These are phyloP conservation scores for Trichoderma semiorbis DNA, from an alignment of 2,329 filamentous ascomycete genomes.

Conservation along the genomic window DNA sequence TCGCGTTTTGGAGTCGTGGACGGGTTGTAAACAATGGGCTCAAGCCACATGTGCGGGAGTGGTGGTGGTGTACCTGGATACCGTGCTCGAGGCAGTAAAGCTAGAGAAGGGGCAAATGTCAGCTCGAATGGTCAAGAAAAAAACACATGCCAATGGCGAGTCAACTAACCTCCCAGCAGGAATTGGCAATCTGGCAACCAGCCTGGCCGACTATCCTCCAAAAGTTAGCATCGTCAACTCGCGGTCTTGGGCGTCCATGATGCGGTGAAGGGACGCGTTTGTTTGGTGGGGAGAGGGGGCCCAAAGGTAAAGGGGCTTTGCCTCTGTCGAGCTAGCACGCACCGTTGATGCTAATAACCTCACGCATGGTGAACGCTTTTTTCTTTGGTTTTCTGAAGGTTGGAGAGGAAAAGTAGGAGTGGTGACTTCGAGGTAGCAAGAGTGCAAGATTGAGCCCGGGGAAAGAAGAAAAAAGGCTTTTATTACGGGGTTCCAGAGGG, in stretches of 20 bases:
- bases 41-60: conserved; percentile 13
- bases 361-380: conserved; percentile 74
- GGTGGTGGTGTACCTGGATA: conserved; percentile 70
- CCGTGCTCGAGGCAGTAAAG: conserved; percentile 99
- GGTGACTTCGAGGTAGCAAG: conserved; percentile 28
- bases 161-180: conserved; percentile 96
- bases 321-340: conserved; percentile 37
- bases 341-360: conserved; percentile 99
- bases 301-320: conserved; percentile 23
- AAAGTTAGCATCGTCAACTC: conserved; percentile 46
- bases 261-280: conserved; percentile 40
- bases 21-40: conserved; percentile 15
- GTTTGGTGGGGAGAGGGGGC: conserved; percentile 29
- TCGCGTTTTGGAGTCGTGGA: not conserved
- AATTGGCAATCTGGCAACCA: conserved; percentile 99
- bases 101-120: conserved; percentile 49
- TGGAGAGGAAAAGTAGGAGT: conserved; percentile 27
- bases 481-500: conserved; percentile 20
- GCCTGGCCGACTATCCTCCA: conserved; percentile 86
- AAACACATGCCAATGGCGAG: not conserved
- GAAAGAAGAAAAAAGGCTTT: conserved; percentile 28
- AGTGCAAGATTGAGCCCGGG: conserved; percentile 24
- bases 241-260: conserved; percentile 22
- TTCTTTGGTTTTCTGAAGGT: conserved; percentile 5
- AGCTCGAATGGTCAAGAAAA: conserved; percentile 23